Percentiles rank a stretch among this genome's conserved stretches.
phyloP scores from a whole-genome alignment of 768 basidiomycete species.

The Hortiboletus flavorubellus region DNA sequence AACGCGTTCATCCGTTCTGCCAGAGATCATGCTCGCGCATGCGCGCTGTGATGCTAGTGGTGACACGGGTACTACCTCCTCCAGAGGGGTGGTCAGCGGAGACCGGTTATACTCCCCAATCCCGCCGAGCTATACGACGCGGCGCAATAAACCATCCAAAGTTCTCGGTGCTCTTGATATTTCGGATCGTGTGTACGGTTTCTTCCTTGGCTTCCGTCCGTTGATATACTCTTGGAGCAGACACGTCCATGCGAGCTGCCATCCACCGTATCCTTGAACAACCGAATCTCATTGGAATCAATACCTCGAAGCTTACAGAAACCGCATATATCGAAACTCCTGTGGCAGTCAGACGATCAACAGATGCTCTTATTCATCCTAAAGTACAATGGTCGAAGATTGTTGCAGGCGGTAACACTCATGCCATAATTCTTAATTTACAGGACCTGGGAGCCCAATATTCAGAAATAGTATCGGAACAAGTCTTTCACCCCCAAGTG shows the following conservation, averaged over 20 bases:
- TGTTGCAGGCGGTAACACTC: not conserved
- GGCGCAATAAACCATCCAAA: conserved; percentile 19
- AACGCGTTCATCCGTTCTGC: conserved; percentile 10
- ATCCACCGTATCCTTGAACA: conserved; percentile 27
- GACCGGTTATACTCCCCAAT: conserved; percentile 5
- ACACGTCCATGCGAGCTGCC: conserved; percentile 29
- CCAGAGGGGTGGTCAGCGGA: not conserved
- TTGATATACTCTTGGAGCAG: conserved; percentile 12
- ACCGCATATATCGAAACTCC: not conserved
- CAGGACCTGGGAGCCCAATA: conserved; percentile 1
- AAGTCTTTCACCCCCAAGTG: not conserved
- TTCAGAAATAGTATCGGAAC: not conserved
- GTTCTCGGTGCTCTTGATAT: conserved; percentile 24
- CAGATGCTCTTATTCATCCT: not conserved
- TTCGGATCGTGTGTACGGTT: conserved; percentile 25
- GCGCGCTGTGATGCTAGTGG: conserved; percentile 13
- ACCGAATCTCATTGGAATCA: conserved; percentile 25
- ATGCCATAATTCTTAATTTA: conserved; percentile 2
- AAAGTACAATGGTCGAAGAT: conserved; percentile 11
- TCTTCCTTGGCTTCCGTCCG: not conserved
- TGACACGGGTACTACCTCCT: not conserved
- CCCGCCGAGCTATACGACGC: conserved; percentile 2
- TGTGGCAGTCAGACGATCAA: not conserved
- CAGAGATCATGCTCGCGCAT: conserved; percentile 28
- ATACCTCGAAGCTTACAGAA: not conserved